Percentiles rank a stretch among this genome's conserved stretches.
phyloP scores from a whole-genome alignment of 148 eudicot genomes.

The Diospyros kaki region DNA sequence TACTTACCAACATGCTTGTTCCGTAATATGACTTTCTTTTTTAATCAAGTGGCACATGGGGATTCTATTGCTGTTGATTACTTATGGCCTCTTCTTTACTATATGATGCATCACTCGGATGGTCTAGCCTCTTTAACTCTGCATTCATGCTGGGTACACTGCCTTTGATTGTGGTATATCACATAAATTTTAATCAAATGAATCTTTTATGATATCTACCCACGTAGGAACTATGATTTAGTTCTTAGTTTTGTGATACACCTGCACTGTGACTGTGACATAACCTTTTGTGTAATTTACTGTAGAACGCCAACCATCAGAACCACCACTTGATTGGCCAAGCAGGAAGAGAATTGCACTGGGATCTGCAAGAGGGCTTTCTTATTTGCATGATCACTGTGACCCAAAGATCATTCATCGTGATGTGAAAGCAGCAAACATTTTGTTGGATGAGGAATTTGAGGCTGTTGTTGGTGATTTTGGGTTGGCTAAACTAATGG shows the following conservation, averaged over 20 bases:
- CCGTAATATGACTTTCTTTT: no score
- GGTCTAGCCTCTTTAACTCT: no score
- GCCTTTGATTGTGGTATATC: no score
- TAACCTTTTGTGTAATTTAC: not conserved
- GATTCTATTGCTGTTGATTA: no score
- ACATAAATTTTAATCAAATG: not conserved
- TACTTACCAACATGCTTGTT: not conserved
- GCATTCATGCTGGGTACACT: no score
- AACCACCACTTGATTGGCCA: conserved; percentile 41
- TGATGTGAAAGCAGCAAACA: conserved; percentile 47
- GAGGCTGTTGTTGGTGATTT: conserved; percentile 45
- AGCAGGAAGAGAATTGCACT: conserved; percentile 35
- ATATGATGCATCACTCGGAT: no score
- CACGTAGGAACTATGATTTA: not conserved
- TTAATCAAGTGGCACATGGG: no score
- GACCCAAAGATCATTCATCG: conserved; percentile 46
- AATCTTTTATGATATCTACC: not conserved
- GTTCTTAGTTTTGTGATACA: no score
- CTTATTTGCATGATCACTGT: conserved; percentile 43
- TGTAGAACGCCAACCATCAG: conserved; percentile 32
- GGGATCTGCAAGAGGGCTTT: conserved; percentile 42
- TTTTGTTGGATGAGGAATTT: conserved; percentile 41
- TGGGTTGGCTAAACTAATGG: conserved; percentile 47
- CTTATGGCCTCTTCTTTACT: no score
- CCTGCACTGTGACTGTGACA: not conserved